Evolutionary conservation across 352 stramenopile species (phyloP).

Genomic region (Globisporangium abappressorium): DNA sequence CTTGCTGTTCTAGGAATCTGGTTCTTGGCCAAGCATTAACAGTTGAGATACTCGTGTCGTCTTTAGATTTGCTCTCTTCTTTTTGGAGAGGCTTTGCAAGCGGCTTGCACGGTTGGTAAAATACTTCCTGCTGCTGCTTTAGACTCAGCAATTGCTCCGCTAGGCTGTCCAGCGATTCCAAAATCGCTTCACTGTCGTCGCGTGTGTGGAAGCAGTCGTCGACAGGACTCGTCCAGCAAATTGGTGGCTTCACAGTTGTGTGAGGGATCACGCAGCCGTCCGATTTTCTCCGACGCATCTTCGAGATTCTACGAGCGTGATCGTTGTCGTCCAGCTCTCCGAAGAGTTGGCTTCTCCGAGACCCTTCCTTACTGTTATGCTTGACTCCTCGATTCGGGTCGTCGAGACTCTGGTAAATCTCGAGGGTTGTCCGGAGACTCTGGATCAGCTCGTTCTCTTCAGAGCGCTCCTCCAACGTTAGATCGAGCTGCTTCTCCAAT

Average conservation of each 20-base stretch:
- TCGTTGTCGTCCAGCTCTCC: conserved; percentile 15
- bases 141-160: conserved; percentile 47
- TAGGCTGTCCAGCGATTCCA: conserved; percentile 37
- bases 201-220: conserved; percentile 39
- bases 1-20: conserved; percentile 50
- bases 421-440: conserved; percentile 54
- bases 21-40: conserved; percentile 28
- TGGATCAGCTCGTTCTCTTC: conserved; percentile 59
- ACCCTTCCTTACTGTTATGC: conserved; percentile 18
- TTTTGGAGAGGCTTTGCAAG: conserved; percentile 11
- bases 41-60: conserved; percentile 15
- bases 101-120: conserved; percentile 16
- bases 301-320: neutral
- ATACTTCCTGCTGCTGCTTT: conserved; percentile 29
- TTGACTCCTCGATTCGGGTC: conserved; percentile 29
- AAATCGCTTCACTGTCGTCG: conserved; percentile 48
- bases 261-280: conserved; percentile 17
- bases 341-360: neutral
- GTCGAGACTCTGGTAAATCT: conserved; percentile 59
- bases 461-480: conserved; percentile 28
- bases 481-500: conserved; percentile 25
- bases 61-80: neutral
- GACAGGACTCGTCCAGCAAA: conserved; percentile 17
- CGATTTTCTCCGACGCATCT: conserved; percentile 23
- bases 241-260: conserved; percentile 13